Conservation (phyloP, 208 protist genomes). For the Endotrypanum monterogeii region DNA sequence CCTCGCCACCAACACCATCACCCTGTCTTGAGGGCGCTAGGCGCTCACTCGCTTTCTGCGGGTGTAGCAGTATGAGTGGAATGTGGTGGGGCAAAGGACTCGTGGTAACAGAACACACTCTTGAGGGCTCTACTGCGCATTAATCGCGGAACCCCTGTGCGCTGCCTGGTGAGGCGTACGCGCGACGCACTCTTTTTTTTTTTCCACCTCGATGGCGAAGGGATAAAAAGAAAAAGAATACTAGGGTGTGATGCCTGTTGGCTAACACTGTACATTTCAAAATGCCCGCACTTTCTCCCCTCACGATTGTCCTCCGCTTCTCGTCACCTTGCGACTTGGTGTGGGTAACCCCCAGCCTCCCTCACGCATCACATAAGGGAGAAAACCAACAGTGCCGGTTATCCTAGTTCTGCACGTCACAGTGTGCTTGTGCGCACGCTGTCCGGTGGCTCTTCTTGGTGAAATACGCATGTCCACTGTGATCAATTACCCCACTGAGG, state of each 20-base stretch:
- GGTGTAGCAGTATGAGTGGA: not conserved
- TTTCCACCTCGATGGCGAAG: not conserved
- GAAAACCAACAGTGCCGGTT: not conserved
- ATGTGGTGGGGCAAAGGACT: not conserved
- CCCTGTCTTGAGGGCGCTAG: not conserved
- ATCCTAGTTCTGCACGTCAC: not conserved
- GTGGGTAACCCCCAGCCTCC: too few relatives aligned
- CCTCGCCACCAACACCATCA: too few relatives aligned
- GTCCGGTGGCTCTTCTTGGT: not conserved
- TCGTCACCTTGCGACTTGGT: not conserved
- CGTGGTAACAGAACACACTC: not conserved
- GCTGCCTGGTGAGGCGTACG: not conserved
- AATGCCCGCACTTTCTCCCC: not conserved
- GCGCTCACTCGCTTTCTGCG: too few relatives aligned
- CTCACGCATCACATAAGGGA: not conserved
- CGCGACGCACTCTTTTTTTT: too few relatives aligned
- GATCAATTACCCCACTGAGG: not conserved
- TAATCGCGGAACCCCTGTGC: not conserved
- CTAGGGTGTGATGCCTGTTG: not conserved
- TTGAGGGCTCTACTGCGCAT: not conserved
- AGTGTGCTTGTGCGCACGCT: not conserved
- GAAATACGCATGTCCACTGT: slow-evolving; percentile 3
- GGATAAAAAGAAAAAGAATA: not conserved
- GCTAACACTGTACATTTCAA: not conserved
- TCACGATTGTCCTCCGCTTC: not conserved